These are phyloP conservation scores for Gyromitra esculenta DNA, from an alignment of 2,329 filamentous ascomycete genomes.

Conservation along the genomic window DNA sequence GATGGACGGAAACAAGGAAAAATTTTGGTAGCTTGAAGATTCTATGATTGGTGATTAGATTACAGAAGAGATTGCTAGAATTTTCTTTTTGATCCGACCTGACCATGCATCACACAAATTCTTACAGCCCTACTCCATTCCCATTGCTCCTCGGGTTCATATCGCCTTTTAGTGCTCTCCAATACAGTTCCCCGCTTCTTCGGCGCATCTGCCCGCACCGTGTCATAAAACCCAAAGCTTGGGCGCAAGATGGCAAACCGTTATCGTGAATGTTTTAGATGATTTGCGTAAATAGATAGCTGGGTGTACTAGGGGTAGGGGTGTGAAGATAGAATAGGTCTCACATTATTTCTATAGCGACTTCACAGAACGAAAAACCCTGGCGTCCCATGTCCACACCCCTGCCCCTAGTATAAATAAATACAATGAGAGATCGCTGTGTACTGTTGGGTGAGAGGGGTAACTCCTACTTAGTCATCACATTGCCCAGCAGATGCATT, in stretches of 20 bases:
- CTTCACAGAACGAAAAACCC: no score
- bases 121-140: slow-evolving; percentile 3
- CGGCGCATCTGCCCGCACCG: slow-evolving; percentile 14
- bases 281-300: neutral
- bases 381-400: no score
- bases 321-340: no score
- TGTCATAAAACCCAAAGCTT: neutral
- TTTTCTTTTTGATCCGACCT: slow-evolving; percentile 33
- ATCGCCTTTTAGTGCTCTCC: slow-evolving; percentile 4
- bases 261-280: neutral
- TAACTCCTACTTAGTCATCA: no score
- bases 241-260: neutral
- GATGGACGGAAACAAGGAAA: slow-evolving; percentile 23
- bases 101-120: slow-evolving; percentile 5
- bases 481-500: no score
- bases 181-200: slow-evolving; percentile 33
- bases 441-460: no score
- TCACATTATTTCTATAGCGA: no score
- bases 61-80: neutral
- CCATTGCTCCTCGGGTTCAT: neutral
- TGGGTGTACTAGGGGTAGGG: no score
- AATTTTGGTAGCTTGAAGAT: slow-evolving; percentile 10
- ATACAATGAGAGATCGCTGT: no score
- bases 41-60: neutral
- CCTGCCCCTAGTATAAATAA: no score